Evolutionary conservation across 1,139 yeast genomes (phyloP), one percentile per base, ranked within the genome.

Genomic region (Yamadazyma atlantica): DNA sequence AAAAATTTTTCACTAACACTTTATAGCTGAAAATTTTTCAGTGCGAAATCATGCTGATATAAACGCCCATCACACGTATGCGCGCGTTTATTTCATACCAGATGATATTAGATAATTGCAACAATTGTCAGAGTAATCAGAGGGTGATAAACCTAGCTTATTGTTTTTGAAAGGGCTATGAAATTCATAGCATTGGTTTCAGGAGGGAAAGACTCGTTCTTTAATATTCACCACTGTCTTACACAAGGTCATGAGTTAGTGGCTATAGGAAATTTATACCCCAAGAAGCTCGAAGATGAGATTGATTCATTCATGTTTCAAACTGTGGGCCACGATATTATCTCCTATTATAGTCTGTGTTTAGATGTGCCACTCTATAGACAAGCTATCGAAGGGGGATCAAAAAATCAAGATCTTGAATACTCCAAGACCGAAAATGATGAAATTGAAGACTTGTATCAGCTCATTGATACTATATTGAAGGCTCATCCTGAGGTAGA

Each of bases 201-300:
- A 0, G 98, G 98, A 3, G 98, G 98, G 0, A 92, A 92, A 58
- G 98, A 92, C 60, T 89, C 97, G 6, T 88, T 90, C 64, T 92
- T 75, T 58, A 92, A 90, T 55, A 81, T 92, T 29, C 68, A 88
- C 33, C 96, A 90, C 55, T 88, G 97, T 54, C 54, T 85, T 11
- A 72, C 78, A 3, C 80, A 85, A 41, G 95, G 95, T 4, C 98
- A 92, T 63, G 85, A 86, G 51, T 66, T 92, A 10, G 76, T 77
- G 0, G 96, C 96, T 0, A 60, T 92, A 35, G 98, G 89, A 0
- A 92, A 92, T 53, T 62, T 92, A 42, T 80, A 80, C 52, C 98
- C 98, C 2, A 66, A 69, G 7, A 56, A 61, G 15, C 44, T 48
- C 13, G 61, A 60, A 14, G 77, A 75, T 48, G 98, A 92, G 58